Percentiles rank a stretch among this genome's conserved stretches.
Conservation (phyloP, 805 yeast genomes). For the Kockiozyma suomiensis region DNA sequence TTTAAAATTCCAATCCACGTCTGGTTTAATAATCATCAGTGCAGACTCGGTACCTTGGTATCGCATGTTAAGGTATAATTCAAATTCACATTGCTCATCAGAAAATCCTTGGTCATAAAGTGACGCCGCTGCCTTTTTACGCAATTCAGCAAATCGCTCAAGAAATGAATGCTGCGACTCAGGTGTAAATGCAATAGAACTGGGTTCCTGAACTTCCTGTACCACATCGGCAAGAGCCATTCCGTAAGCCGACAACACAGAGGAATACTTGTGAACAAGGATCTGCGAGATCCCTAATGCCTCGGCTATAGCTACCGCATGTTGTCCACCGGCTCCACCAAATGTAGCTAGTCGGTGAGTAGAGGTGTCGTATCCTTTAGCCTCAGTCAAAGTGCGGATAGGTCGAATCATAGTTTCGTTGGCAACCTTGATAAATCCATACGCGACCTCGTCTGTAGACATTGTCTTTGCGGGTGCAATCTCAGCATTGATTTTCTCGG, state of each 20-base stretch:
- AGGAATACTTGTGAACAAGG: conserved; percentile 77
- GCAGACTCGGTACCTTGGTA: conserved; percentile 90
- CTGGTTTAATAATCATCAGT: conserved; percentile 58
- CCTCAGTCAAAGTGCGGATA: conserved; percentile 79
- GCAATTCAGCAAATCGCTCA: conserved; percentile 51
- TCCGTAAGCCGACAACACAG: conserved; percentile 85
- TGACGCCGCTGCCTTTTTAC: conserved; percentile 47
- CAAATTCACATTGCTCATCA: conserved; percentile 52
- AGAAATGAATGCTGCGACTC: conserved; percentile 44
- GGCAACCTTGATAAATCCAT: conserved; percentile 81
- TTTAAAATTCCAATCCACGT: conserved; percentile 44
- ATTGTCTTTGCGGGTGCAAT: conserved; percentile 44
- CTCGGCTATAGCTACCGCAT: conserved; percentile 75
- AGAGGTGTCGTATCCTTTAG: conserved; percentile 70
- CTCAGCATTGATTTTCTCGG: conserved; percentile 59
- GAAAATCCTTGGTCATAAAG: conserved; percentile 58
- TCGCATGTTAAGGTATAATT: conserved; percentile 72
- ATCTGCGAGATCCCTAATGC: conserved; percentile 69
- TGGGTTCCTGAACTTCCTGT: conserved; percentile 75
- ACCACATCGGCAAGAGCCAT: conserved; percentile 86
- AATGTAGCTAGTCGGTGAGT: conserved; percentile 76
- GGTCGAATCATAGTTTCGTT: conserved; percentile 92
- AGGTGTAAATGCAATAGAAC: conserved; percentile 50
- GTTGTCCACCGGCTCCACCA: conserved; percentile 96
- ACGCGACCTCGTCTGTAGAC: conserved; percentile 70